Conservation (phyloP, 2,329 filamentous ascomycete genomes). For the Hortaea sp. region DNA sequence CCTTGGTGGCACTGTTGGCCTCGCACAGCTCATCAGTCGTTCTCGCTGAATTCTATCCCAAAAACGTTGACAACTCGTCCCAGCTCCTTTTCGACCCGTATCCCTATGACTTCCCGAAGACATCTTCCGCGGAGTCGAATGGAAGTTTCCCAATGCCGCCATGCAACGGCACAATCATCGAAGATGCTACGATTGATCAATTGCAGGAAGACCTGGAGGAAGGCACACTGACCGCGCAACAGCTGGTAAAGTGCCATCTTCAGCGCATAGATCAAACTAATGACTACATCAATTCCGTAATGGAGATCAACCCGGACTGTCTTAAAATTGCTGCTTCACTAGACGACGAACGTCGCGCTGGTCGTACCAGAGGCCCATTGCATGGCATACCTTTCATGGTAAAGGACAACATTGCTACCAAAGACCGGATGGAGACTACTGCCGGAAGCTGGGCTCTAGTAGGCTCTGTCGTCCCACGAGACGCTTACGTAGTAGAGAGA, state of each 20-base stretch:
- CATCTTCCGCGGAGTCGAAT: not conserved
- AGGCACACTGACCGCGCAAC: not conserved
- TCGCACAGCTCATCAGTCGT: too few species aligned
- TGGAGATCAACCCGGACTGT: slow-evolving; percentile 60
- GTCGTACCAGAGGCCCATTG: slow-evolving; percentile 52
- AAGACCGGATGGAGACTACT: slow-evolving; percentile 64
- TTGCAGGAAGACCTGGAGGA: not conserved
- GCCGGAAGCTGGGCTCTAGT: slow-evolving; percentile 59
- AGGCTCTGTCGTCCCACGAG: slow-evolving; percentile 56
- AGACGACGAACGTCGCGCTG: slow-evolving; percentile 50
- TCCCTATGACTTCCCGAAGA: not conserved
- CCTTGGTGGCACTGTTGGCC: too few species aligned
- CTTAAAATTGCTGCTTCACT: slow-evolving; percentile 49
- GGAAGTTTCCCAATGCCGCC: not conserved
- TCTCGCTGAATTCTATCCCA: too few species aligned
- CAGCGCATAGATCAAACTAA: not conserved
- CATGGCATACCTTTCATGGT: slow-evolving; percentile 68
- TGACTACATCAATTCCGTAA: slow-evolving; percentile 31
- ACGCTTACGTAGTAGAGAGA: slow-evolving; percentile 52
- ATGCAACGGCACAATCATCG: not conserved
- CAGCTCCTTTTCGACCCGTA: not conserved
- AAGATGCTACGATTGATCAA: not conserved
- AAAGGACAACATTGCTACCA: slow-evolving; percentile 63
- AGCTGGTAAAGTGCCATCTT: not conserved
- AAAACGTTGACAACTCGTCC: not conserved